Evolutionary conservation across 768 basidiomycete genomes (phyloP), one percentile per base, ranked within the genome.

Genomic region (Galerina sulciceps): DNA sequence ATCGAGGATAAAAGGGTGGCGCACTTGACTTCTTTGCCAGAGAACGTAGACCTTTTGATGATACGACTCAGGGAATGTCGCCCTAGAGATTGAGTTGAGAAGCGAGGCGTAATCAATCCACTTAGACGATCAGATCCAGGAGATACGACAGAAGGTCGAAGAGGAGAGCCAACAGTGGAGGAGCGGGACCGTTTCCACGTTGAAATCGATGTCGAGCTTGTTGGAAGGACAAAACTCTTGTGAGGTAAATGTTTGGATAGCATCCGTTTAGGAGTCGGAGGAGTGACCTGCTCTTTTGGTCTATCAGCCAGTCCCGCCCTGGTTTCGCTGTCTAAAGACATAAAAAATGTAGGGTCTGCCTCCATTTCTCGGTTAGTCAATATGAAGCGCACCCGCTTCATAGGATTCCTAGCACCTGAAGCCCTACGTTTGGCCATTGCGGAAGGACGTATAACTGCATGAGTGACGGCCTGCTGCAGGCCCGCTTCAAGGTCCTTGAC

Each of bases 341-440:
- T 18, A 17, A 34, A 34, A 5, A 36, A 10, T 10, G 35, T 11
- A 17, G 41, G 40, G 14, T 62, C 60, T 43, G 58, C 50, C 15
- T 59, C 53, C 8, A 66, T 17, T 3, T 63, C 63, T 23, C 57
- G 55, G 6, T 52, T 57, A 13, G 61, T 44, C 13, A 69, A 53
- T 13, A 75, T 75, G 61, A 82, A 82, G 43, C 79, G 76, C 54
- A 82, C 80, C 41, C 71, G 79, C 77, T 81, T 66, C 66, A 71
- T 54, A 20, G 60, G 54, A 45, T 44, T 48, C 45, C 55, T 55
- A 15, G 50, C 38, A 6, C 53, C 46, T 2, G 44, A 34, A 35
- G 36, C n/a, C 18, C 41, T 22, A 17, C 45, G 51, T 49, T 59
- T 65, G 6, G 52, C 45, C 38, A 68, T 62, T 5, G 67, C 65